Evolutionary conservation across 2,329 filamentous ascomycete species (phyloP).

Genomic region (Stemphylium vesicarium): DNA sequence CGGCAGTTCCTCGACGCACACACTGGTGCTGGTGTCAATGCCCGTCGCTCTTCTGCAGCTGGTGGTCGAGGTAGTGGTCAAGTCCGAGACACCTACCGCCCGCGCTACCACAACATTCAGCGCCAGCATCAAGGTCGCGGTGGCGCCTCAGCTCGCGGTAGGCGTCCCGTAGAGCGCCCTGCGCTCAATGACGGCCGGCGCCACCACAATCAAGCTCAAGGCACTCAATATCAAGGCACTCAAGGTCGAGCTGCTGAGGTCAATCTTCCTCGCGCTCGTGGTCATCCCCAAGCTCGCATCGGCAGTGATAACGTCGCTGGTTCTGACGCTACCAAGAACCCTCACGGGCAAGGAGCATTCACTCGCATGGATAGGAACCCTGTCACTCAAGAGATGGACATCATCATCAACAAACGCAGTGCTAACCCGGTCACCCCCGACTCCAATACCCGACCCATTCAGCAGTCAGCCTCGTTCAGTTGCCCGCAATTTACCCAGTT

Average conservation of each 20-base stretch:
- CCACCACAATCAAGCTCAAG: neutral
- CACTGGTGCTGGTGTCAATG: constrained; percentile 11
- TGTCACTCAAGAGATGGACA: too few species aligned
- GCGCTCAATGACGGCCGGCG: neutral
- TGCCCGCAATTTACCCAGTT: too few species aligned
- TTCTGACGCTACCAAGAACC: too few species aligned
- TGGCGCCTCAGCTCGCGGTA: neutral
- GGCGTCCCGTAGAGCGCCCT: neutral
- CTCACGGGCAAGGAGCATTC: too few species aligned
- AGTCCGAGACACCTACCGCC: neutral
- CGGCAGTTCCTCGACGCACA: neutral
- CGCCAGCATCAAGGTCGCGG: neutral
- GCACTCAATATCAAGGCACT: too few species aligned
- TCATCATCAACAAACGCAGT: neutral
- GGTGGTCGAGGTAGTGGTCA: neutral
- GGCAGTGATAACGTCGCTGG: too few species aligned
- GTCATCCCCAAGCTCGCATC: neutral
- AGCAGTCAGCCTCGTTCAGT: too few species aligned
- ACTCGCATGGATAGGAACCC: too few species aligned
- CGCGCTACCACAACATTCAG: neutral
- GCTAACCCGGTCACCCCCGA: too few species aligned
- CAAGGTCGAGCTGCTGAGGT: too few species aligned
- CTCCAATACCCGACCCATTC: too few species aligned
- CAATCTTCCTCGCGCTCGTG: neutral
- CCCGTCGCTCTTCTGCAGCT: neutral